phyloP scores from a whole-genome alignment of 169 alveolate species.

The Nephromyces sp. region DNA sequence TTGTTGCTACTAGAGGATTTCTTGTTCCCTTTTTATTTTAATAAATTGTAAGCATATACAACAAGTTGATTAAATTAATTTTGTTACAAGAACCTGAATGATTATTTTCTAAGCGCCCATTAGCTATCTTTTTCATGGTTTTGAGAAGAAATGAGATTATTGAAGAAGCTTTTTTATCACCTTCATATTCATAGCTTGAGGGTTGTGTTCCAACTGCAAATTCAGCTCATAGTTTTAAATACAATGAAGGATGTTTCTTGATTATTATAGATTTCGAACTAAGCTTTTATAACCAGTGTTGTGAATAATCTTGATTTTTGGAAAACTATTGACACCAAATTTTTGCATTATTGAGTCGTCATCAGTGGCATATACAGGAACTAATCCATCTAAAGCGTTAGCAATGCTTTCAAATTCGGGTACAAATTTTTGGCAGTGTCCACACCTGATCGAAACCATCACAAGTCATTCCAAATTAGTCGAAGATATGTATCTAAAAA shows the following conservation, averaged over 20 bases:
- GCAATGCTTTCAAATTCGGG: constrained; percentile 50
- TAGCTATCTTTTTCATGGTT: constrained; percentile 16
- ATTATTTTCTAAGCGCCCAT: constrained; percentile 23
- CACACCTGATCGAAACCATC: constrained; percentile 27
- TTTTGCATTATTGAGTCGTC: constrained; percentile 49
- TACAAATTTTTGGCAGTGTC: constrained; percentile 49
- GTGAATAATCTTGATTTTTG: constrained; percentile 75
- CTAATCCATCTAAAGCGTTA: constrained; percentile 31
- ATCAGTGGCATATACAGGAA: constrained; percentile 38
- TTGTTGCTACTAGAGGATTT: too few relatives aligned
- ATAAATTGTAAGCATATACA: too few relatives aligned
- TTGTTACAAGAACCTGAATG: neutral
- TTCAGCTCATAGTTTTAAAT: neutral
- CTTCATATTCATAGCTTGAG: constrained; percentile 17
- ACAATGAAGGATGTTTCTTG: neutral
- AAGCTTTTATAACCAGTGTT: neutral
- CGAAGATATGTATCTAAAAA: neutral
- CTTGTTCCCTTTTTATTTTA: too few relatives aligned
- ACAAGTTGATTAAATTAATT: neutral
- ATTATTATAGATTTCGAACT: neutral
- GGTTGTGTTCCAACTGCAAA: constrained; percentile 22
- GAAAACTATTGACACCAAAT: constrained; percentile 73
- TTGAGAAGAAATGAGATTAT: constrained; percentile 9
- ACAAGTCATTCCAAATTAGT: neutral
- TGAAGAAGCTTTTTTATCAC: constrained; percentile 6